Conservation (phyloP, 192 early-diverging fungal species). For the Thamnidium elegans region DNA sequence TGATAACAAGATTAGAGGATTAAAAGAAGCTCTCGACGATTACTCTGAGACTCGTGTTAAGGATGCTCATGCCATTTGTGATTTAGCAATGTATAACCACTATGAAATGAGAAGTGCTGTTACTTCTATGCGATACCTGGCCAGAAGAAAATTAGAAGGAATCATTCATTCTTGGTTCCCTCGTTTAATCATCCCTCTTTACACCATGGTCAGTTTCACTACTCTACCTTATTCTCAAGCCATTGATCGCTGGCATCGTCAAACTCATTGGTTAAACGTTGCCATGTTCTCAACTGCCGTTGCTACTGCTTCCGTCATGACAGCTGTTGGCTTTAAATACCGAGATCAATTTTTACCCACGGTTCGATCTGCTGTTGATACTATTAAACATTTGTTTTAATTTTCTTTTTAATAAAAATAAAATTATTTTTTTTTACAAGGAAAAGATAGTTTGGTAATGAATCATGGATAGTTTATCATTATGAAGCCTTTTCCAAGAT, state of each 20-base stretch:
- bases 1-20: constrained; percentile 14
- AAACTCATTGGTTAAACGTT: constrained; percentile 50
- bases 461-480: constrained; percentile 34
- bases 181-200: constrained; percentile 74
- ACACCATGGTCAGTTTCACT: constrained; percentile 95
- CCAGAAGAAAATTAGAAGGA: constrained; percentile 79
- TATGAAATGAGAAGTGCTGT: constrained; percentile 91
- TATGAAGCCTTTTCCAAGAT: constrained; percentile 45
- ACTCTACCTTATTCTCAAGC: constrained; percentile 82
- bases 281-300: constrained; percentile 17
- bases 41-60: constrained; percentile 67
- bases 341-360: not conserved
- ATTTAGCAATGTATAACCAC: constrained; percentile 93
- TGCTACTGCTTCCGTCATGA: not conserved
- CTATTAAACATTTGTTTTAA: constrained; percentile 1
- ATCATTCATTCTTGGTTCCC: constrained; percentile 75
- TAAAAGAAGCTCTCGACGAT: constrained; percentile 64
- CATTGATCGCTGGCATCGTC: constrained; percentile 43
- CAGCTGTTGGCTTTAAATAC: not conserved
- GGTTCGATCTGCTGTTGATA: not conserved
- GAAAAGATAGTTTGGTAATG: constrained; percentile 40
- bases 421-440: not conserved
- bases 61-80: constrained; percentile 86
- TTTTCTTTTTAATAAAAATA: not conserved
- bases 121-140: constrained; percentile 64